Conservation (phyloP, 2,329 filamentous ascomycete species). For the Fusarium tuaranense region DNA sequence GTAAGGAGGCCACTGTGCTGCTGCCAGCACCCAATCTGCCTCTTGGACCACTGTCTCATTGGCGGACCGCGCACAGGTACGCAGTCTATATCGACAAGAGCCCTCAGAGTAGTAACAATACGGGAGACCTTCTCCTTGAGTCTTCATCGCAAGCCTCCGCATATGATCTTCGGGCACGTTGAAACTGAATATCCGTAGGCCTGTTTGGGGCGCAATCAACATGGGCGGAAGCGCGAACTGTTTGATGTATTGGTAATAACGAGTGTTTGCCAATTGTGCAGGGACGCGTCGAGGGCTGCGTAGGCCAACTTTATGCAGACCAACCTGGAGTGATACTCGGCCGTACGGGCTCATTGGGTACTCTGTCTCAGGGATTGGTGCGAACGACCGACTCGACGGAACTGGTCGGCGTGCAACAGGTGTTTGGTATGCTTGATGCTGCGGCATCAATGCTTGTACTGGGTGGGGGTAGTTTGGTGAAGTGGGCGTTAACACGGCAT, state of each 20-base stretch:
- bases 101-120: constrained; percentile 60
- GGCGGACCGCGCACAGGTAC: constrained; percentile 63
- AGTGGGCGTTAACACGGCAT: not conserved
- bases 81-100: constrained; percentile 74
- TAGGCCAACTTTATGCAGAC: constrained; percentile 60
- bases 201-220: constrained; percentile 49
- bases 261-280: constrained; percentile 40
- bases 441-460: not conserved
- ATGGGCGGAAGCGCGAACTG: constrained; percentile 62
- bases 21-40: constrained; percentile 70
- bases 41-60: constrained; percentile 50
- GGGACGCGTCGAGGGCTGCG: constrained; percentile 62
- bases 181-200: constrained; percentile 61
- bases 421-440: constrained; percentile 4
- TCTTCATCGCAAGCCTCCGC: constrained; percentile 50
- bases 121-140: constrained; percentile 46
- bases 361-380: constrained; percentile 46
- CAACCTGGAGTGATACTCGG: constrained; percentile 53
- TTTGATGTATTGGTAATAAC: constrained; percentile 69
- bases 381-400: not conserved
- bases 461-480: constrained; percentile 10
- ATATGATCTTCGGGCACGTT: constrained; percentile 53
- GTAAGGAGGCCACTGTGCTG: constrained; percentile 77
- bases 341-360: constrained; percentile 57
- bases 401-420: constrained; percentile 1